Evolutionary conservation across 169 alveolate species (phyloP).

Genomic region (Babesia bovis): DNA sequence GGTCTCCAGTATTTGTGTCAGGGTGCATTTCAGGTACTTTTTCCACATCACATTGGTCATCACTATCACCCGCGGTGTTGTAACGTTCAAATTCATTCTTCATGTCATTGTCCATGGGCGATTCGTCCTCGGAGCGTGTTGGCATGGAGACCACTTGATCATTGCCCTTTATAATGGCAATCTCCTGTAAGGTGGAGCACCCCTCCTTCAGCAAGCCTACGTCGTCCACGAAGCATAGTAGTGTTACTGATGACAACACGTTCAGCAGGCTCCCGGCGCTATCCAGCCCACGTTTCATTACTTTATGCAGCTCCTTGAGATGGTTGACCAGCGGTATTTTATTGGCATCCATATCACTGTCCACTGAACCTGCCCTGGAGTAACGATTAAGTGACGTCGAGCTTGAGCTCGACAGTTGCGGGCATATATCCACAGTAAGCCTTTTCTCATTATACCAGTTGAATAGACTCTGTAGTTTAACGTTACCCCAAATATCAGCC

Average conservation of each 20-base stretch:
- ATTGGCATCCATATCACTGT: constrained; percentile 56
- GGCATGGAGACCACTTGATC: neutral
- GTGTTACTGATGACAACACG: constrained; percentile 48
- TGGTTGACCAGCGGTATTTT: constrained; percentile 49
- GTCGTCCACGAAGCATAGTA: constrained; percentile 63
- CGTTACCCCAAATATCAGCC: constrained; percentile 69
- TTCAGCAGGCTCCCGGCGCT: constrained; percentile 46
- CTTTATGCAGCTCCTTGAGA: constrained; percentile 42
- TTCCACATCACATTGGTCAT: neutral
- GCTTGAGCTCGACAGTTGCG: constrained; percentile 48
- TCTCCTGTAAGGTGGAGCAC: constrained; percentile 54
- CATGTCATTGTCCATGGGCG: neutral
- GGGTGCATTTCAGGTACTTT: neutral
- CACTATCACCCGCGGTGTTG: neutral
- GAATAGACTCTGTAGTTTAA: constrained; percentile 57
- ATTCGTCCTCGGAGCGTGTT: neutral
- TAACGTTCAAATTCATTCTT: neutral
- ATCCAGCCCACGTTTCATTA: constrained; percentile 45
- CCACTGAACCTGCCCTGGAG: constrained; percentile 52
- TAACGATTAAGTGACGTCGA: constrained; percentile 23
- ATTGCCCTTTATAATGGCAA: constrained; percentile 45
- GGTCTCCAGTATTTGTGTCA: neutral
- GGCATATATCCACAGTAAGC: constrained; percentile 38
- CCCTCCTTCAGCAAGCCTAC: constrained; percentile 57
- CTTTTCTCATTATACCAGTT: constrained; percentile 59